These are phyloP conservation scores for Trichoderma brevicompactum DNA, from an alignment of 2,329 filamentous ascomycete species.

Conservation along the genomic window DNA sequence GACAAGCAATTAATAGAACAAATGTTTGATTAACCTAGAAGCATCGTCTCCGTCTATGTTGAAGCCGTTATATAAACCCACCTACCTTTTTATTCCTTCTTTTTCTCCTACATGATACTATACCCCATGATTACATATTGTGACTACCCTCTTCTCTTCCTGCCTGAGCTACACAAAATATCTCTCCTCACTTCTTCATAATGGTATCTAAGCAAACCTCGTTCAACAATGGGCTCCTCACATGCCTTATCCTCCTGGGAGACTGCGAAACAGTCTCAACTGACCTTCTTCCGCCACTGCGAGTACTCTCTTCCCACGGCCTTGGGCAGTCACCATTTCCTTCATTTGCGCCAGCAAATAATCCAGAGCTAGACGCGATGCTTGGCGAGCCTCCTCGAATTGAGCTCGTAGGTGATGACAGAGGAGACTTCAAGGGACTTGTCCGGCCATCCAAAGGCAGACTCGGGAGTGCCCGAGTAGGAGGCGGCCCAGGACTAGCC, in stretches of 20 bases:
- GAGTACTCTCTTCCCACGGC: background rate
- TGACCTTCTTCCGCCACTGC: background rate
- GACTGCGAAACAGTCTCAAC: background rate
- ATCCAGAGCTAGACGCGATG: background rate
- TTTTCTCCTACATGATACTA: background rate
- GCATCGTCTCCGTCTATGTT: background rate
- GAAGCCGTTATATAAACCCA: background rate
- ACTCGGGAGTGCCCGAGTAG: slow-evolving; percentile 49
- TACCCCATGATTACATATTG: background rate
- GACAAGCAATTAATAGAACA: background rate
- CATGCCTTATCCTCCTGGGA: slow-evolving; percentile 27
- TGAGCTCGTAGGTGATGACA: background rate
- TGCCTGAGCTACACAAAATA: background rate
- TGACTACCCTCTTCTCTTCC: too few relatives aligned
- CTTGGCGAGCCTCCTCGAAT: background rate
- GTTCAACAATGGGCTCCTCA: slow-evolving; percentile 35
- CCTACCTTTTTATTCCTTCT: background rate
- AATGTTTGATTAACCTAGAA: slow-evolving; percentile 4
- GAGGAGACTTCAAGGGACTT: slow-evolving; percentile 30
- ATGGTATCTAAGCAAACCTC: slow-evolving; percentile 32
- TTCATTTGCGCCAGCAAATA: background rate
- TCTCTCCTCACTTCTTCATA: background rate
- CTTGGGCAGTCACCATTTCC: background rate
- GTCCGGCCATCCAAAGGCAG: slow-evolving; percentile 32
- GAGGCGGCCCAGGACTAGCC: slow-evolving; percentile 50